A percentile compares a stretch with the other conserved stretches of the same genome.
Evolutionary conservation across 352 stramenopile genomes (phyloP).

Genomic region (Thalassiosira delicatula): DNA sequence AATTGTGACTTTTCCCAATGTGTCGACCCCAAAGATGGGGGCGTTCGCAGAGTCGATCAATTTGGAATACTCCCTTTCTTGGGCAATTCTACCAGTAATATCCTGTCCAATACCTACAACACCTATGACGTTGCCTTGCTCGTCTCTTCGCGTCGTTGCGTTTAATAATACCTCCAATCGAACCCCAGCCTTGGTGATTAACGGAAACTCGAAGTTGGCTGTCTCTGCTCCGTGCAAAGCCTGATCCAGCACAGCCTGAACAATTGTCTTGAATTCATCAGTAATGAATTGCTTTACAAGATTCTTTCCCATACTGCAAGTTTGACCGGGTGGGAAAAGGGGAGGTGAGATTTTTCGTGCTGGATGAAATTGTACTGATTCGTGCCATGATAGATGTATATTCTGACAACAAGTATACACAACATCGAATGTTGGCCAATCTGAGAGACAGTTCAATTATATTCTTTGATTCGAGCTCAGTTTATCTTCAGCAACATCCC

Average conservation of each 20-base stretch:
- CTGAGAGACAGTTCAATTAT: no score
- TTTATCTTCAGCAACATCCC: no score
- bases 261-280: slow-evolving; percentile 80
- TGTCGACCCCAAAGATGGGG: slow-evolving; percentile 84
- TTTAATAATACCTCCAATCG: slow-evolving; percentile 62
- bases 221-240: slow-evolving; percentile 55
- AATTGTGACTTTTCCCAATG: slow-evolving; percentile 63
- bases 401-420: no score
- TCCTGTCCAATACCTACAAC: slow-evolving; percentile 87
- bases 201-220: slow-evolving; percentile 85
- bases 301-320: no score
- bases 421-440: no score
- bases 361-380: no score
- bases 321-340: no score
- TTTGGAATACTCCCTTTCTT: slow-evolving; percentile 52
- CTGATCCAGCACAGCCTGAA: slow-evolving; percentile 74
- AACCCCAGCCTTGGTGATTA: slow-evolving; percentile 49
- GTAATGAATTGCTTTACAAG: slow-evolving; percentile 83
- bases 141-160: slow-evolving; percentile 50
- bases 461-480: no score
- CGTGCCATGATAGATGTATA: no score
- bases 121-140: slow-evolving; percentile 57
- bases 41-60: slow-evolving; percentile 78
- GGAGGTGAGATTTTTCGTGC: no score
- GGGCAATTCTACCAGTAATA: slow-evolving; percentile 76